Evolutionary conservation across 2,329 filamentous ascomycete genomes (phyloP), one percentile per base, ranked within the genome.

Genomic region (Fusarium coffeatum): DNA sequence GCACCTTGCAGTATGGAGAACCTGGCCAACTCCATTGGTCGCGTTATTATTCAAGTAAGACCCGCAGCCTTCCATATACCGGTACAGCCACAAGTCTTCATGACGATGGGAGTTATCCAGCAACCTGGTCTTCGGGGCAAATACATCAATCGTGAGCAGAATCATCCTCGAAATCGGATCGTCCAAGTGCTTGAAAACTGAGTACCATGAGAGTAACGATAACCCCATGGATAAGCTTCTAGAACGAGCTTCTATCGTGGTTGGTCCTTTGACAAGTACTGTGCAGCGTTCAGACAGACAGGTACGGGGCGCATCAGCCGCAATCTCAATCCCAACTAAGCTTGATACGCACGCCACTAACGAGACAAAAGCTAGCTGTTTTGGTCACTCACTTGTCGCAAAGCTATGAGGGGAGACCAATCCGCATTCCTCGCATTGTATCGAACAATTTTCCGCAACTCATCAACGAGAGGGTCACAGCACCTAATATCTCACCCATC

Each of bases 61-160:
- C 53, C 66, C 67, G 68, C 50, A 49, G 28, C 25, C 55, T 41
- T 20, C 40, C 50, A 43, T 66, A 43, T 66, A 43, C 57, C 12
- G 20, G 57, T 46, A 16, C 10, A 34, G 34, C 16, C 34, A 55
- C 27, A 43, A 25, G 34, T 40, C 59, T 59, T 55, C 42, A 65
- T 45, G 30, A 51, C 23, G 48, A 16, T 58, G 20, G 43, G 46
- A 23, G 16, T 49, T 59, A 69, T 68, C 68, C 58, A 54, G 49
- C 27, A 68, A 60, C 67, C 67, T 64, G 68, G 67, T 68, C 64
- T 68, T 50, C 47, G 63, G 64, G 68, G 68, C 58, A 47, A 34
- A 51, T 43, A 59, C 42, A 43, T 55, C 43, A 43, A 47, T 42
- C 37, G 43, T 40, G 50, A 28, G 48, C 37, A 32, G 30, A 23